These are phyloP conservation scores for Psilocybe azurescens DNA, from an alignment of 768 basidiomycete species.

Conservation along the genomic window DNA sequence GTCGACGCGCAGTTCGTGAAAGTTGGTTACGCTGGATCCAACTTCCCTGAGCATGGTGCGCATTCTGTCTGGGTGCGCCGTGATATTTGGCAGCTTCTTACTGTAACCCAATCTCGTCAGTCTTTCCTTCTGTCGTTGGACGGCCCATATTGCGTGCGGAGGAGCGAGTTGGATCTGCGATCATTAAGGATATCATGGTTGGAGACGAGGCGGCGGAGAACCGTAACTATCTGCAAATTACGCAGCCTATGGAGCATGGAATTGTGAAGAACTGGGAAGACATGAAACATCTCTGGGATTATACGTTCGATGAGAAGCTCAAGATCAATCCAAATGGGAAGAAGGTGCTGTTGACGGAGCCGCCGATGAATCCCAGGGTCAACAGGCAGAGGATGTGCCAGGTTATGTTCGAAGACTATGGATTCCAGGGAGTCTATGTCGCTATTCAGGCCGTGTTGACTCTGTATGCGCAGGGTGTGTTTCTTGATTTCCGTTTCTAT, in stretches of 20 bases:
- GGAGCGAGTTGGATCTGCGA: constrained; percentile 84
- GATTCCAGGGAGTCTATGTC: constrained; percentile 94
- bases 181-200: constrained; percentile 98
- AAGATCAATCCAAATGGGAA: constrained; percentile 83
- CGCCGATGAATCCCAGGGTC: constrained; percentile 97
- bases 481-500: constrained; percentile 1
- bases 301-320: constrained; percentile 97
- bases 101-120: constrained; percentile 40
- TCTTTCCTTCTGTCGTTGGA: constrained; percentile 96
- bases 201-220: constrained; percentile 96
- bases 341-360: constrained; percentile 95
- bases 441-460: constrained; percentile 99
- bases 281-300: constrained; percentile 98
- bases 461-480: constrained; percentile 94
- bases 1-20: constrained; percentile 74
- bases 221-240: constrained; percentile 94
- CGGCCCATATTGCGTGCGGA: constrained; percentile 97
- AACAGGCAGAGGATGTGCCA: constrained; percentile 95
- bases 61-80: constrained; percentile 3
- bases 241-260: constrained; percentile 99
- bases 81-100: not conserved
- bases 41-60: constrained; percentile 93
- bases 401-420: constrained; percentile 99
- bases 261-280: constrained; percentile 99
- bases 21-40: constrained; percentile 89